These are phyloP conservation scores for Apiotrichum gamsii DNA, from an alignment of 1,284 basidiomycete species.

Conservation along the genomic window DNA sequence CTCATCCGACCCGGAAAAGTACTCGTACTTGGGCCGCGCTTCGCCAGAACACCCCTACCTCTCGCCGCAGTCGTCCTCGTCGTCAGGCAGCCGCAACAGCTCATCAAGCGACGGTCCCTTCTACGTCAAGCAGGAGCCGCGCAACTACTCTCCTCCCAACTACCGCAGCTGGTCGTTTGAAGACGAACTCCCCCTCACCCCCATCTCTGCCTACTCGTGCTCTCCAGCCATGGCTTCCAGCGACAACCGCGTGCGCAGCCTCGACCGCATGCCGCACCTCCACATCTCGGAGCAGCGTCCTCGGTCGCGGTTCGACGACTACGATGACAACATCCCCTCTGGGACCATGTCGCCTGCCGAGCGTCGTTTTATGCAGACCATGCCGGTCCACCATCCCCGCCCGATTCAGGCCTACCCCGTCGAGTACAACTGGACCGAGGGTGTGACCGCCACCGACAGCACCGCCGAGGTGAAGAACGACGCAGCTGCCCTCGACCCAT, in stretches of 20 bases:
- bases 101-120: not conserved
- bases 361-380: slow-evolving; percentile 17
- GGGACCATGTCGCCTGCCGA: slow-evolving; percentile 15
- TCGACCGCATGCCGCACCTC: slow-evolving; percentile 12
- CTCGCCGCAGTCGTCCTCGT: not conserved
- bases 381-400: slow-evolving; percentile 9
- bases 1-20: not conserved
- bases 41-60: not conserved
- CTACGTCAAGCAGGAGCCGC: slow-evolving; percentile 5
- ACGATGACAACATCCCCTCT: not conserved
- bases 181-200: slow-evolving; percentile 10
- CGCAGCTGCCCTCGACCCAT: slow-evolving; percentile 27
- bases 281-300: slow-evolving; percentile 10
- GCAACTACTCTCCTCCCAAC: slow-evolving; percentile 1
- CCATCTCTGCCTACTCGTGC: slow-evolving; percentile 4
- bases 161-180: slow-evolving; percentile 2
- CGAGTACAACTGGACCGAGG: slow-evolving; percentile 15
- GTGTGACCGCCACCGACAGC: slow-evolving; percentile 3
- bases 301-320: not conserved
- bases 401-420: slow-evolving; percentile 25
- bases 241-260: slow-evolving; percentile 8
- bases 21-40: not conserved
- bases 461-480: slow-evolving; percentile 8
- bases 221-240: slow-evolving; percentile 11
- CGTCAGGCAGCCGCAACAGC: not conserved